phyloP scores from a whole-genome alignment of 78 protist genomes.

The Pigoraptor vietnamica region DNA sequence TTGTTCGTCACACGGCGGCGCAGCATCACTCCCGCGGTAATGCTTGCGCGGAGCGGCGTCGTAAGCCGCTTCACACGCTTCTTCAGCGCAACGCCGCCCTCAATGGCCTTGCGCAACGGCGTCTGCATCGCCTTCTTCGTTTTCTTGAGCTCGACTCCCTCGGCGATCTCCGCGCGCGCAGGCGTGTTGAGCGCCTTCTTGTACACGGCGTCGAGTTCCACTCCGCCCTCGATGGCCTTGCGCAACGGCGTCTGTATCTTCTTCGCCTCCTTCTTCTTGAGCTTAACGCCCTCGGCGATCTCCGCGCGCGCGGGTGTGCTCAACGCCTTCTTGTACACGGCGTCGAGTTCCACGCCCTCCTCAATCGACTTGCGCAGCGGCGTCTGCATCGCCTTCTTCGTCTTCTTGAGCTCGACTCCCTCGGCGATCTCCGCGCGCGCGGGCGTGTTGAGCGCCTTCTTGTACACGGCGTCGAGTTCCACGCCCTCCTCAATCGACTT shows the following conservation, averaged over 20 bases:
- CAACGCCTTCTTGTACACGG: background rate
- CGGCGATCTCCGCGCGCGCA: background rate
- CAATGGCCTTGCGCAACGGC: conserved; percentile 3
- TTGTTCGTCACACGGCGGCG: background rate
- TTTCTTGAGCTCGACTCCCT: conserved; percentile 11
- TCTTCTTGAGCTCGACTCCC: conserved; percentile 5
- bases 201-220: background rate
- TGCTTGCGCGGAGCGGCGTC: background rate
- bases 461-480: background rate
- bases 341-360: background rate
- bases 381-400: background rate
- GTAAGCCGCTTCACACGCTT: background rate
- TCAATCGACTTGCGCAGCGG: conserved; percentile 3
- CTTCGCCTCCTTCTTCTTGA: background rate
- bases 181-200: conserved; percentile 16
- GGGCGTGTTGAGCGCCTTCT: conserved; percentile 17
- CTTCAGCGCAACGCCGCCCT: background rate
- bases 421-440: background rate
- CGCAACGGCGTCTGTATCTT: background rate
- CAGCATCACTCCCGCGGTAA: background rate
- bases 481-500: background rate
- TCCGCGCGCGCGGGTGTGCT: background rate
- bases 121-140: background rate
- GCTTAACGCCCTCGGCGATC: background rate
- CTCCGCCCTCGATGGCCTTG: background rate